phyloP scores from a whole-genome alignment of 2,329 filamentous ascomycete species.

The Polytolypa hystricis region DNA sequence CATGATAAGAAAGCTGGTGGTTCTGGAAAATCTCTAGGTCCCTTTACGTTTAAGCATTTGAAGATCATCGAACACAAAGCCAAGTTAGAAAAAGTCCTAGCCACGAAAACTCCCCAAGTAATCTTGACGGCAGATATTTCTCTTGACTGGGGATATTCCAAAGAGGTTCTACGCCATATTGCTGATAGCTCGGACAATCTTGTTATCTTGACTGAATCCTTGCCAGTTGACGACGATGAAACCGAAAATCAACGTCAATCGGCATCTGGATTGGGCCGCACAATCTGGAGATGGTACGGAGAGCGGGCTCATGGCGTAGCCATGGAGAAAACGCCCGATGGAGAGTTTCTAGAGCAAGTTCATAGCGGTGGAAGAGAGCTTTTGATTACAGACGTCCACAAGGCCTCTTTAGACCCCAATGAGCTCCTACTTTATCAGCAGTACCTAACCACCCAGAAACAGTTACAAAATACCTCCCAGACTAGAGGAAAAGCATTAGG shows the following conservation, averaged over 20 bases:
- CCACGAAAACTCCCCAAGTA: slow-evolving; percentile 49
- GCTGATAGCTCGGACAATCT: slow-evolving; percentile 70
- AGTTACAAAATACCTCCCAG: slow-evolving; percentile 72
- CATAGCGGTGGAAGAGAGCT: slow-evolving; percentile 54
- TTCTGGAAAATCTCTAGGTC: slow-evolving; percentile 43
- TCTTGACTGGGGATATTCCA: slow-evolving; percentile 90
- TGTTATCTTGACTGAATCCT: slow-evolving; percentile 72
- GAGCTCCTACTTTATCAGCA: slow-evolving; percentile 81
- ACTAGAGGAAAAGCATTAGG: slow-evolving; percentile 59
- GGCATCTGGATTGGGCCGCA: slow-evolving; percentile 54
- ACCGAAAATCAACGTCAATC: slow-evolving; percentile 14
- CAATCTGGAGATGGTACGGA: slow-evolving; percentile 71
- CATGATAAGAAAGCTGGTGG: slow-evolving; percentile 29
- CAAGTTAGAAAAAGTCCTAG: slow-evolving; percentile 61
- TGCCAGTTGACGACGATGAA: slow-evolving; percentile 19
- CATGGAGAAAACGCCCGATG: slow-evolving; percentile 42
- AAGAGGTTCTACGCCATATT: slow-evolving; percentile 62
- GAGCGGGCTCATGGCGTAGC: slow-evolving; percentile 54
- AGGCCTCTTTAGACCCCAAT: slow-evolving; percentile 57
- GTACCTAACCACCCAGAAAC: slow-evolving; percentile 77
- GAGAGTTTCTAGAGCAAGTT: slow-evolving; percentile 56
- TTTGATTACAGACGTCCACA: slow-evolving; percentile 49
- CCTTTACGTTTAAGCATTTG: slow-evolving; percentile 83
- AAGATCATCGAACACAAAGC: slow-evolving; percentile 71
- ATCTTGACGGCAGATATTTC: slow-evolving; percentile 86